phyloP scores from a whole-genome alignment of 345 rosid species.

The Rhizophora apiculata region DNA sequence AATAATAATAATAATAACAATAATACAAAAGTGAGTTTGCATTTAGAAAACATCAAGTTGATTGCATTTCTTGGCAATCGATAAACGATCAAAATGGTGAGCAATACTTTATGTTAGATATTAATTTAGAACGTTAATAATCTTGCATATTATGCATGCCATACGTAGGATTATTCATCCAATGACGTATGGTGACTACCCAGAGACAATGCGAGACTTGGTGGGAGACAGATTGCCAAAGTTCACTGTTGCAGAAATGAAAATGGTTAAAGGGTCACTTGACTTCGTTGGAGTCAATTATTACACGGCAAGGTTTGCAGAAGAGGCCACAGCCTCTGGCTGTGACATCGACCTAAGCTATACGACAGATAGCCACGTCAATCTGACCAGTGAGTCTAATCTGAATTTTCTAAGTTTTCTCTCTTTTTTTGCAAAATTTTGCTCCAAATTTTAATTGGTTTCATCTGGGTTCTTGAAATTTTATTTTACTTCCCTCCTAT shows the following conservation, averaged over 20 bases:
- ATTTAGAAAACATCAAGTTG: too few relatives aligned
- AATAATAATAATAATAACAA: too few relatives aligned
- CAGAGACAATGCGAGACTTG: not conserved
- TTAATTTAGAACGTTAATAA: not conserved
- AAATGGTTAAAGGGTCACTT: slow-evolving; percentile 11
- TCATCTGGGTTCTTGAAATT: not conserved
- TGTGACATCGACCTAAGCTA: slow-evolving; percentile 13
- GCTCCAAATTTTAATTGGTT: not conserved
- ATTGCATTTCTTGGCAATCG: too few relatives aligned
- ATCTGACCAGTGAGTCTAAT: not conserved
- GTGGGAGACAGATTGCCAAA: slow-evolving; percentile 15
- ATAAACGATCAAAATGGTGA: not conserved
- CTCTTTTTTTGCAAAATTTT: too few relatives aligned
- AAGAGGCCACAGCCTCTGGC: not conserved
- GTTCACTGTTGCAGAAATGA: slow-evolving; percentile 8
- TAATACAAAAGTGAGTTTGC: too few relatives aligned
- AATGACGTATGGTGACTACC: slow-evolving; percentile 21
- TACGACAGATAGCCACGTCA: slow-evolving; percentile 4
- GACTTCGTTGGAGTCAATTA: slow-evolving; percentile 25
- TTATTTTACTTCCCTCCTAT: not conserved
- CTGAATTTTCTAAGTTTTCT: not conserved
- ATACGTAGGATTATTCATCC: slow-evolving; percentile 13
- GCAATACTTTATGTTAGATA: too few relatives aligned
- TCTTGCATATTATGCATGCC: not conserved
- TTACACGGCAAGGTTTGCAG: slow-evolving; percentile 18